These are phyloP conservation scores for Trypanosoma melophagium DNA, from an alignment of 208 protist genomes.

Conservation along the genomic window DNA sequence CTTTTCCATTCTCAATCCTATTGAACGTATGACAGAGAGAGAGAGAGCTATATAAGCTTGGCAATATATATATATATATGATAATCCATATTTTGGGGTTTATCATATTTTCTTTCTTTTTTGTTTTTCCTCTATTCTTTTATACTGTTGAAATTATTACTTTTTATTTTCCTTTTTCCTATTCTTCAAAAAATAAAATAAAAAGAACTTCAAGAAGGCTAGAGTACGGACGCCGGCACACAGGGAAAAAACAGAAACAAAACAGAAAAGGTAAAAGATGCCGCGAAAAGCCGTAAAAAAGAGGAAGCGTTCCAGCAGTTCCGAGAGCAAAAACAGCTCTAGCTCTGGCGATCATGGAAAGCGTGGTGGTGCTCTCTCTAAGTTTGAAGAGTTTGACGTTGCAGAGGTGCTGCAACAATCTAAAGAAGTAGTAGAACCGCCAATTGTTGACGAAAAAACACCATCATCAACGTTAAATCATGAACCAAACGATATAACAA, in stretches of 20 bases:
- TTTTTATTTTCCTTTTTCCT: not conserved
- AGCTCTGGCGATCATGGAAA: constrained; percentile 27
- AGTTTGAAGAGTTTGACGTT: constrained; percentile 47
- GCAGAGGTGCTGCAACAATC: constrained; percentile 25
- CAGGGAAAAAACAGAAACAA: not conserved
- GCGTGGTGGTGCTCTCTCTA: constrained; percentile 9
- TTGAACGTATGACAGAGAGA: not conserved
- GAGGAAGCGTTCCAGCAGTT: constrained; percentile 29
- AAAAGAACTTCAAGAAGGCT: no score
- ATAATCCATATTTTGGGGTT: no score
- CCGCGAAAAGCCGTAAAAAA: constrained; percentile 27
- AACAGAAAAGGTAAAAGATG: constrained; percentile 17
- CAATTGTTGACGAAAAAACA: no score
- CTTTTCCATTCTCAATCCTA: not conserved
- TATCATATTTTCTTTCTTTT: not conserved
- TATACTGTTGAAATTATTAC: not conserved
- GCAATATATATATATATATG: no score
- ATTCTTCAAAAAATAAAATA: not conserved
- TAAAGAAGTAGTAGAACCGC: not conserved
- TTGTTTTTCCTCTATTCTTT: not conserved
- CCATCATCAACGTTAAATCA: not conserved
- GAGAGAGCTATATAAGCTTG: no score
- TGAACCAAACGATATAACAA: not conserved
- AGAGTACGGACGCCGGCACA: no score
- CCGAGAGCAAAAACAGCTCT: constrained; percentile 21